Evolutionary conservation across 176 grass and related monocot species (phyloP), one percentile per base, ranked within the genome.

Genomic region (Zea mays): DNA sequence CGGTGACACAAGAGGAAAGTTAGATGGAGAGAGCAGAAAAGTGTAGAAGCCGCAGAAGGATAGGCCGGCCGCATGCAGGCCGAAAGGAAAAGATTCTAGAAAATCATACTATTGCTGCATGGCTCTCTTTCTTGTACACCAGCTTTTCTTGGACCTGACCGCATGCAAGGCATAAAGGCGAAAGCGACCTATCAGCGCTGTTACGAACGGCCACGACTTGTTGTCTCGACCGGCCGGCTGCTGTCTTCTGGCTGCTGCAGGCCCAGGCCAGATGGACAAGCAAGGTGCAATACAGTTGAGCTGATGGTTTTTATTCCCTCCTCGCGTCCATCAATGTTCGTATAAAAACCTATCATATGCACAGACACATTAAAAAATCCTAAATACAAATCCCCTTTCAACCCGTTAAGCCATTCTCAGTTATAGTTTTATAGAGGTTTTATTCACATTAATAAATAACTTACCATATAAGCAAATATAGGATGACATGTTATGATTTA

Each of bases 161-260:
- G 69, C 35, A 79, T 39, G 74, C 50, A 79, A 52, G 43, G 85
- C 41, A 6, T 83, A 87, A 87, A 88, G 75, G 75, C 45, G 79
- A 88, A 83, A 88, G 75, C 37, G 86, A 74, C 75, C 41, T 79
- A 78, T 79, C 86, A 69, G 75, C 14, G 62, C 60, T 83, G 74
- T 78, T 72, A 58, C 54, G 14, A 67, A 88, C 80, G 86, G 69
- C 74, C 85, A 79, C 45, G 75, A 68, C 83, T 59, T 69, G 44
- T 27, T 83, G 74, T 10, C 50, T 48, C 61, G 44, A 16, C 61
- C 36, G 46, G 0, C 13, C 4, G 67, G 27, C 27, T 27, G 27
- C 27, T 27, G 27, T 27, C 27, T 27, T 27, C 44, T 37, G 69
- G 17, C 20, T 14, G 67, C 67, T 10, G 69, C 27, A 27, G 27